Percentiles rank a stretch among this genome's conserved stretches.
These are phyloP conservation scores for Eimeria falciformis DNA, from an alignment of 169 alveolate species.

Conservation along the genomic window DNA sequence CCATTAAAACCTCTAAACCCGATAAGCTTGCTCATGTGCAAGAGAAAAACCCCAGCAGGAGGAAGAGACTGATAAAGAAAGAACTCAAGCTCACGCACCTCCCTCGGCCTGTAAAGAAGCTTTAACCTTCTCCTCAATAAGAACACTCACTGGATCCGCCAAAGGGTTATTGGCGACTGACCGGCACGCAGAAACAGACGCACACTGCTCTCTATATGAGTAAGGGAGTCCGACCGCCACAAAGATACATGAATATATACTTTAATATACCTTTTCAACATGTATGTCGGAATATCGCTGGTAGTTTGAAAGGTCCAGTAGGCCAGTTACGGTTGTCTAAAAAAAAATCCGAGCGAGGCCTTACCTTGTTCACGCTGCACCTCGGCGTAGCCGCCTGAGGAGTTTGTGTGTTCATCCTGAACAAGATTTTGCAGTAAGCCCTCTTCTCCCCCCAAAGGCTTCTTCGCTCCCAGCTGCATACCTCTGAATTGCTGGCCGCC, in stretches of 20 bases:
- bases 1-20: no score
- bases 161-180: slow-evolving; percentile 64
- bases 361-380: slow-evolving; percentile 47
- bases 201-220: background rate
- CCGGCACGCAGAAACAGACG: background rate
- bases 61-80: no score
- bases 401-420: slow-evolving; percentile 43
- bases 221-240: no score
- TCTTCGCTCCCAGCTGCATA: slow-evolving; percentile 51
- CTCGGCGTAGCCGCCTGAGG: slow-evolving; percentile 30
- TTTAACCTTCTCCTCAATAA: slow-evolving; percentile 71
- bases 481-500: slow-evolving; percentile 63
- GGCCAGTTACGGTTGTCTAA: background rate
- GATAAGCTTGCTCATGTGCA: no score
- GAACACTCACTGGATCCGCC: slow-evolving; percentile 71
- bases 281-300: no score
- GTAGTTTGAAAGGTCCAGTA: no score
- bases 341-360: no score
- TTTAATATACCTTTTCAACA: no score
- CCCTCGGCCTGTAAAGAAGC: slow-evolving; percentile 76
- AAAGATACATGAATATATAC: no score
- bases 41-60: no score
- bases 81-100: slow-evolving; percentile 70
- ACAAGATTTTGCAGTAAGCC: slow-evolving; percentile 44
- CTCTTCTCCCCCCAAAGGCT: slow-evolving; percentile 32